Evolutionary conservation across 129 eudicot genomes (phyloP).

Genomic region (Erigeron canadensis): DNA sequence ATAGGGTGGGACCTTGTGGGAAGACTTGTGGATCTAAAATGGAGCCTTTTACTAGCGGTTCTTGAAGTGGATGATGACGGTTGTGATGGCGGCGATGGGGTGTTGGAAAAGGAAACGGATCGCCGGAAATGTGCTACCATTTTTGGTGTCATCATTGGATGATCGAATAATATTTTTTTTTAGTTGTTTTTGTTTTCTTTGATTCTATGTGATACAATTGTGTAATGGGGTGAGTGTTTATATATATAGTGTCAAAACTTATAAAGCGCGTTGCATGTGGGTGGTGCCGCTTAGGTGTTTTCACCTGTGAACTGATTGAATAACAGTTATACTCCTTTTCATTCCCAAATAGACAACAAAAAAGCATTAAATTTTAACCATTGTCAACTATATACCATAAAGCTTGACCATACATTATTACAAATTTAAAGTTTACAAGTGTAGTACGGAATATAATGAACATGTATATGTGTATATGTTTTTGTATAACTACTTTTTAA

Average conservation of each 20-base stretch:
- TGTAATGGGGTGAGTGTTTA: conserved; percentile 1
- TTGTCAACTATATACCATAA: no score
- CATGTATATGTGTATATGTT: no score
- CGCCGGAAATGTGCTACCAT: conserved; percentile 66
- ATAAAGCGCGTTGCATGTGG: conserved; percentile 38
- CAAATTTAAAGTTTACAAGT: no score
- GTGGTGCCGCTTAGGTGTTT: conserved; percentile 15
- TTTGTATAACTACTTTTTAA: no score
- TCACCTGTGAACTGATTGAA: conserved; percentile 20
- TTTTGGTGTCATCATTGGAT: conserved; percentile 48
- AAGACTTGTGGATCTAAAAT: conserved; percentile 67
- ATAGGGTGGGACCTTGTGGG: conserved; percentile 70
- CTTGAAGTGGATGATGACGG: conserved; percentile 23
- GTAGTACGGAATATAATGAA: no score
- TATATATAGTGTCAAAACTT: conserved; percentile 28
- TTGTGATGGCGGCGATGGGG: conserved; percentile 31
- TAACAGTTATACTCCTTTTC: conserved; percentile 10
- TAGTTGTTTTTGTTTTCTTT: background rate
- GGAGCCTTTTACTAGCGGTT: conserved; percentile 36
- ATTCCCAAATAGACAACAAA: no score
- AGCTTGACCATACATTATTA: no score
- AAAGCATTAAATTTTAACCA: no score
- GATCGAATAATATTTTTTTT: background rate
- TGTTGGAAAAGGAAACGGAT: conserved; percentile 57
- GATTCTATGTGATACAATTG: background rate